phyloP scores from a whole-genome alignment of 352 stramenopile species.

The Phytophthora vignae region DNA sequence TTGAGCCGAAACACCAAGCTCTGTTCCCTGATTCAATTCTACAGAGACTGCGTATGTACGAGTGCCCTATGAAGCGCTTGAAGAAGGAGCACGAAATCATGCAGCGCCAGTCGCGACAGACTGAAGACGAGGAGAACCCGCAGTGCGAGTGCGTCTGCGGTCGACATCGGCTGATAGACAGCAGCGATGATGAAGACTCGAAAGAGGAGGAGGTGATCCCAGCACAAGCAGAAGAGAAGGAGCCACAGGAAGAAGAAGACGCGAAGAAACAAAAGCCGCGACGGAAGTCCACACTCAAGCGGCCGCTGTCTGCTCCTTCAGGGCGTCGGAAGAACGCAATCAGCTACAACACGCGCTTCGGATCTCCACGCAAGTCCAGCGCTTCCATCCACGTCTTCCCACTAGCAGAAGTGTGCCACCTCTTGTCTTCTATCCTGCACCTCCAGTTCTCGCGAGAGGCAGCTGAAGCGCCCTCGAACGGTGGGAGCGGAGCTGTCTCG shows the following conservation, averaged over 20 bases:
- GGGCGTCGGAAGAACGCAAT: slow-evolving; percentile 56
- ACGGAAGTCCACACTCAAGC: slow-evolving; percentile 44
- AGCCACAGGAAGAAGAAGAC: slow-evolving; percentile 20
- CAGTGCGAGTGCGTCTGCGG: slow-evolving; percentile 61
- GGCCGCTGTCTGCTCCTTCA: slow-evolving; percentile 35
- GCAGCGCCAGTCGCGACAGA: slow-evolving; percentile 12
- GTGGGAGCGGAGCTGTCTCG: slow-evolving; percentile 17
- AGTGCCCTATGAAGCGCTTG: slow-evolving; percentile 52
- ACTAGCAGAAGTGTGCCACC: slow-evolving; percentile 64
- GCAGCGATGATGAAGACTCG: slow-evolving; percentile 19
- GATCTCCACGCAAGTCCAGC: slow-evolving; percentile 41
- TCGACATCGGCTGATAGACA: slow-evolving; percentile 45
- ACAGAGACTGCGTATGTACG: slow-evolving; percentile 44
- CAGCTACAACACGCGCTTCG: slow-evolving; percentile 46
- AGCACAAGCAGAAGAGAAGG: slow-evolving; percentile 1
- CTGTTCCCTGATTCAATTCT: slow-evolving; percentile 34
- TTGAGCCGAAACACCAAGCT: slow-evolving; percentile 21
- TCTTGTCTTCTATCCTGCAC: slow-evolving; percentile 68
- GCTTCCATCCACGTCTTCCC: slow-evolving; percentile 57
- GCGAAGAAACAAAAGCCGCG: slow-evolving; percentile 28
- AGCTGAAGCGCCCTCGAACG: slow-evolving; percentile 22
- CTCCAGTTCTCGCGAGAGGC: slow-evolving; percentile 67
- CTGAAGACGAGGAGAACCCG: slow-evolving; percentile 10
- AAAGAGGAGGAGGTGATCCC: slow-evolving; percentile 18
- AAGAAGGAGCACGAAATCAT: slow-evolving; percentile 59